Percentiles rank a stretch among this genome's conserved stretches.
phyloP scores from a whole-genome alignment of 2,329 filamentous ascomycete species.

The Ceratocystis colombiana region DNA sequence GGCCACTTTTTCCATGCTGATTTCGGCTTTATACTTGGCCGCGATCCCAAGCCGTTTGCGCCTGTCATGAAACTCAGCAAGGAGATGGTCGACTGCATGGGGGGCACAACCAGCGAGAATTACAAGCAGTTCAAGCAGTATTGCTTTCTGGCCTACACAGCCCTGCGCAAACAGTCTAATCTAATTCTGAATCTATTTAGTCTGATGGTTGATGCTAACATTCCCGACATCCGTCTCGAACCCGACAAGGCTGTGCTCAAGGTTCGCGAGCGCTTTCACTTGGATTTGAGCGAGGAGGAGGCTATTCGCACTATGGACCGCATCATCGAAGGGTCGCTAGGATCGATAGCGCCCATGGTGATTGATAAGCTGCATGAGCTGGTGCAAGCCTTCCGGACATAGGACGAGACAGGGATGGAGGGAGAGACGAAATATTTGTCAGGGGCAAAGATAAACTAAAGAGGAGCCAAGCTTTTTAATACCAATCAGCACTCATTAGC shows the following conservation, averaged over 20 bases:
- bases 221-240: slow-evolving; percentile 86
- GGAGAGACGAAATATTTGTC: too few species aligned
- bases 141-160: slow-evolving; percentile 88
- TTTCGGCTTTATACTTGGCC: slow-evolving; percentile 94
- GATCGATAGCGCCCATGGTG: slow-evolving; percentile 81
- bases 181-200: slow-evolving; percentile 92
- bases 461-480: too few species aligned
- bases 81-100: slow-evolving; percentile 99
- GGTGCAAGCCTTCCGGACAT: slow-evolving; percentile 82
- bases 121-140: slow-evolving; percentile 90
- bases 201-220: slow-evolving; percentile 94
- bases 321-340: slow-evolving; percentile 82
- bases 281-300: slow-evolving; percentile 86
- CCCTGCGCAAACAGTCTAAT: slow-evolving; percentile 78
- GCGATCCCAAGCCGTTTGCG: slow-evolving; percentile 94
- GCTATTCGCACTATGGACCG: slow-evolving; percentile 79
- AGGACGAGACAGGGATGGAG: slow-evolving; percentile 25
- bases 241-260: slow-evolving; percentile 90
- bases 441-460: too few species aligned
- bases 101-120: slow-evolving; percentile 66
- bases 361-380: slow-evolving; percentile 93
- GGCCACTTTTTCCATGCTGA: slow-evolving; percentile 97
- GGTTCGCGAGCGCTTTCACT: slow-evolving; percentile 85
- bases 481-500: too few species aligned
- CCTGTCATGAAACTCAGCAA: slow-evolving; percentile 94